These are phyloP conservation scores for Ustilago nuda DNA, from an alignment of 1,284 basidiomycete species.

Conservation along the genomic window DNA sequence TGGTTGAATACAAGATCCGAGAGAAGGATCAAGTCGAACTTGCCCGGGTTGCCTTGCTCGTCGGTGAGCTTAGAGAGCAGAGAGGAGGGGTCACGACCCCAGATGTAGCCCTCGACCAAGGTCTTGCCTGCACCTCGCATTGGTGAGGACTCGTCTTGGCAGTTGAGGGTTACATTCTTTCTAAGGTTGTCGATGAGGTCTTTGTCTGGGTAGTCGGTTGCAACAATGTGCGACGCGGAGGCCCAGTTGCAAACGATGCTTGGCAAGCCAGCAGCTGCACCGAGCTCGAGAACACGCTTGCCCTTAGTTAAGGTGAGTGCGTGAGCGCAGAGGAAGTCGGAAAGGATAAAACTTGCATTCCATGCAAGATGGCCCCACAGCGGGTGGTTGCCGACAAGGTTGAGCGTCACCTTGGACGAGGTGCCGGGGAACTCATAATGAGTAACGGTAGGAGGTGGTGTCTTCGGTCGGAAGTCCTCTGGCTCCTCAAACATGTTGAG, in stretches of 20 bases:
- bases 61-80: constrained; percentile 73
- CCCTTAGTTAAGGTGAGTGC: constrained; percentile 71
- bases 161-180: constrained; percentile 78
- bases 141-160: constrained; percentile 67
- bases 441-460: constrained; percentile 61
- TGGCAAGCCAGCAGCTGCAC: constrained; percentile 90
- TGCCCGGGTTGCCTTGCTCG: constrained; percentile 33
- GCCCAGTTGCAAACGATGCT: constrained; percentile 66
- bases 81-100: constrained; percentile 79
- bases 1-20: constrained; percentile 88
- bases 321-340: constrained; percentile 68
- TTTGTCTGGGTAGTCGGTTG: constrained; percentile 92
- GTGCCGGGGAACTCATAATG: constrained; percentile 48
- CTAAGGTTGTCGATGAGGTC: constrained; percentile 82
- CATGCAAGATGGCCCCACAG: constrained; percentile 91
- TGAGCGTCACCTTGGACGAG: constrained; percentile 71
- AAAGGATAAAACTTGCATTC: constrained; percentile 71
- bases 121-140: constrained; percentile 36
- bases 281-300: constrained; percentile 82
- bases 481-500: constrained; percentile 66
- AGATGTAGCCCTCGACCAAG: constrained; percentile 79
- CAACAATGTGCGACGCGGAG: constrained; percentile 74
- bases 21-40: constrained; percentile 85
- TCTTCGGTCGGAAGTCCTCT: constrained; percentile 61
- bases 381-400: constrained; percentile 86